Evolutionary conservation across 805 yeast species (phyloP).

Genomic region (Monosporozyma servazzii): DNA sequence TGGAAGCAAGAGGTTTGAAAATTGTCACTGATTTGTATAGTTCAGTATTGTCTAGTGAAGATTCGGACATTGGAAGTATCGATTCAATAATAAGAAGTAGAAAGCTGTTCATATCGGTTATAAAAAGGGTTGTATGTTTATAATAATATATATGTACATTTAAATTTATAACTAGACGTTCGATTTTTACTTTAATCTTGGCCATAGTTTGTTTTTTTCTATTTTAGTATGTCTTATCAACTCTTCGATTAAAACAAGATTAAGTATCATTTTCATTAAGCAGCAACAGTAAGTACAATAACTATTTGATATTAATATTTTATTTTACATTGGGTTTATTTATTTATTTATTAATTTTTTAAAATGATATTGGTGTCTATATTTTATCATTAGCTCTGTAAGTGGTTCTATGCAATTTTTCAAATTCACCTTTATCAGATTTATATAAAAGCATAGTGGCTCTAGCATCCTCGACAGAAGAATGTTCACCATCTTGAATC

Average conservation of each 20-base stretch:
- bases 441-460: slow-evolving; percentile 80
- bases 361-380: neutral
- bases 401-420: slow-evolving; percentile 27
- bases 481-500: slow-evolving; percentile 70
- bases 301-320: neutral
- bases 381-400: neutral
- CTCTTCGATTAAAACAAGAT: too few species aligned
- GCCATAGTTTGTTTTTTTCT: too few species aligned
- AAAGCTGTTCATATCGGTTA: slow-evolving; percentile 8
- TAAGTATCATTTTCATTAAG: neutral
- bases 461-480: slow-evolving; percentile 84
- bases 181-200: neutral
- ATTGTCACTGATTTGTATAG: slow-evolving; percentile 1
- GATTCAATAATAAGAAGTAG: slow-evolving; percentile 18
- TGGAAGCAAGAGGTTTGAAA: slow-evolving; percentile 20
- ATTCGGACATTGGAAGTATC: neutral
- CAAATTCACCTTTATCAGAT: slow-evolving; percentile 53
- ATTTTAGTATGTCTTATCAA: neutral
- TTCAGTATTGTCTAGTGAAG: neutral
- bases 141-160: slow-evolving; percentile 8
- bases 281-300: neutral
- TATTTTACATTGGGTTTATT: neutral
- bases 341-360: neutral
- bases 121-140: slow-evolving; percentile 11
- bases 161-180: neutral